Percentiles rank a stretch among this genome's conserved stretches.
phyloP scores from a whole-genome alignment of 345 rosid genomes.

The sweet orange (Citrus sinensis) region DNA sequence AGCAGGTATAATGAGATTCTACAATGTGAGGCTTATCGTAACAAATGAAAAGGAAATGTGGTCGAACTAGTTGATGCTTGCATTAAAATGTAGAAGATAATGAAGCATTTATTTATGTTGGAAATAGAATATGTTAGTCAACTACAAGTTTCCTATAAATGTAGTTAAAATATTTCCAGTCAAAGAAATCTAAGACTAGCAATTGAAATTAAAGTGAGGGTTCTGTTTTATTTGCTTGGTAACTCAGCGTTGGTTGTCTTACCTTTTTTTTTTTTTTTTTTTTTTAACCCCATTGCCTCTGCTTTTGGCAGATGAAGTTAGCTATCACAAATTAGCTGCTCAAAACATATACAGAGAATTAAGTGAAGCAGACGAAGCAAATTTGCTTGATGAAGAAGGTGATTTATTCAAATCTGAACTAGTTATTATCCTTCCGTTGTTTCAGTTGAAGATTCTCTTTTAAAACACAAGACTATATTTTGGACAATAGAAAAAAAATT shows the following conservation, averaged over 20 bases:
- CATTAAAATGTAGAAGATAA: not conserved
- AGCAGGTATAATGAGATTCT: conserved; percentile 22
- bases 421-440: not conserved
- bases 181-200: not conserved
- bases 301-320: conserved; percentile 39
- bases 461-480: not conserved
- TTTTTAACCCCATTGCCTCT: not conserved
- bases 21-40: not conserved
- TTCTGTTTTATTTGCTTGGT: not conserved
- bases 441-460: conserved; percentile 5
- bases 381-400: conserved; percentile 72
- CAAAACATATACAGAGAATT: conserved; percentile 43
- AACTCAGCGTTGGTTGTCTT: not conserved
- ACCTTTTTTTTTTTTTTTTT: not conserved
- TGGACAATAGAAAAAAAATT: not conserved
- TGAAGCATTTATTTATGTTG: not conserved
- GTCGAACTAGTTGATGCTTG: not conserved
- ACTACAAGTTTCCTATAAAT: not conserved
- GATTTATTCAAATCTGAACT: conserved; percentile 7
- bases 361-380: conserved; percentile 52
- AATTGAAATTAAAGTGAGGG: not conserved
- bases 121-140: not conserved
- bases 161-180: not conserved
- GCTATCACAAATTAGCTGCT: conserved; percentile 32
- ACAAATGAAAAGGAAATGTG: not conserved